These are phyloP conservation scores for Fusarium sp. DNA, from an alignment of 2,329 filamentous ascomycete genomes.

Conservation along the genomic window DNA sequence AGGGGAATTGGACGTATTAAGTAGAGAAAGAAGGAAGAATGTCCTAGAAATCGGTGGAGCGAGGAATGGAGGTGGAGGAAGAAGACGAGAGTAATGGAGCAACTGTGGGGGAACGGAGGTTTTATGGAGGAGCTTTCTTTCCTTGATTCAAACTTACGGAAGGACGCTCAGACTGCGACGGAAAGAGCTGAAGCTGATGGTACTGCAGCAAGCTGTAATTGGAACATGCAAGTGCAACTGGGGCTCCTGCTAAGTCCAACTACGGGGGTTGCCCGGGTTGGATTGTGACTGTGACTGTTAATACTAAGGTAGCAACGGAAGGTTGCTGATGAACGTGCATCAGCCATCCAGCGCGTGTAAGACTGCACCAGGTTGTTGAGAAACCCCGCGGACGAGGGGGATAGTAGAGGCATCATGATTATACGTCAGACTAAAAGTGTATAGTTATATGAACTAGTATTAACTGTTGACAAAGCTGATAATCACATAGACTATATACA, in stretches of 20 bases:
- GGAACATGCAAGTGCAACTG: conserved; percentile 34
- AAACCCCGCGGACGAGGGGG: conserved; percentile 34
- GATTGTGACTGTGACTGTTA: neutral
- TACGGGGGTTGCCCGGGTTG: conserved; percentile 15
- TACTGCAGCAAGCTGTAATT: conserved; percentile 7
- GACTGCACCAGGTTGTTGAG: conserved; percentile 15
- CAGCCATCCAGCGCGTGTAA: conserved; percentile 25
- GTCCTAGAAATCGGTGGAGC: conserved; percentile 20
- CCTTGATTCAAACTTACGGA: conserved; percentile 26
- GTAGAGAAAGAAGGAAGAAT: conserved; percentile 18
- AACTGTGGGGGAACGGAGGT: conserved; percentile 32
- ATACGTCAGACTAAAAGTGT: neutral
- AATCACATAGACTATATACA: too few relatives aligned
- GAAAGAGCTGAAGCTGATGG: neutral
- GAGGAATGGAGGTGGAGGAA: conserved; percentile 10
- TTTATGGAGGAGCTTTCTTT: conserved; percentile 59
- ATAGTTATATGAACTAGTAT: neutral
- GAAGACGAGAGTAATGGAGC: conserved; percentile 15
- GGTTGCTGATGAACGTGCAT: conserved; percentile 21
- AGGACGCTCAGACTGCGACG: neutral
- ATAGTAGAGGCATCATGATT: conserved; percentile 12
- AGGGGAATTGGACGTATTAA: conserved; percentile 22
- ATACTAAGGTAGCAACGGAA: neutral
- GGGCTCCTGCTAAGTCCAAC: neutral
- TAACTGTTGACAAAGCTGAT: neutral